These are phyloP conservation scores for Alopecurus myosuroides DNA, from an alignment of 176 grass and related monocot species.

Conservation along the genomic window DNA sequence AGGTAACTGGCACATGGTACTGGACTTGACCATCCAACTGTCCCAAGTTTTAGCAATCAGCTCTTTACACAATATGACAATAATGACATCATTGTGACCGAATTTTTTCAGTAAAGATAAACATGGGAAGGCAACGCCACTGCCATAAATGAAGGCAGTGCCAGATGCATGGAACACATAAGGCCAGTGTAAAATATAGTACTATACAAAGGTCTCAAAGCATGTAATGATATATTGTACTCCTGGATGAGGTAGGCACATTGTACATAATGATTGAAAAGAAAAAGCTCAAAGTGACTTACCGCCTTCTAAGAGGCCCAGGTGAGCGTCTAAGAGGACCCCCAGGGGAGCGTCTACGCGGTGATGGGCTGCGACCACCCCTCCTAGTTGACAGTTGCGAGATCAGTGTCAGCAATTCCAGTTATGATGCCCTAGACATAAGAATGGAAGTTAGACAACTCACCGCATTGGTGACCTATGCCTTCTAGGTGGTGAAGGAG, in stretches of 20 bases:
- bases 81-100: background rate
- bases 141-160: background rate
- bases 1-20: background rate
- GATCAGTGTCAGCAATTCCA: constrained; percentile 12
- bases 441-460: constrained; percentile 11
- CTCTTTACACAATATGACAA: background rate
- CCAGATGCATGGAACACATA: background rate
- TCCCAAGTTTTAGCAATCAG: background rate
- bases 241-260: background rate
- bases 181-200: background rate
- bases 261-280: background rate
- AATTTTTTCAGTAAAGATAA: background rate
- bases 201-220: background rate
- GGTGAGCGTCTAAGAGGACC: constrained; percentile 52
- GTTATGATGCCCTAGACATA: background rate
- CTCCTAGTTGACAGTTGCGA: constrained; percentile 67
- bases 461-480: constrained; percentile 70
- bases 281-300: constrained; percentile 27
- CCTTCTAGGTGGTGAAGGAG: constrained; percentile 82
- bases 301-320: constrained; percentile 75
- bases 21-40: background rate
- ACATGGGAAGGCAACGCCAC: background rate
- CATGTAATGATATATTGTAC: background rate
- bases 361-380: constrained; percentile 63
- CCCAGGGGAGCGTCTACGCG: constrained; percentile 68